Base-by-base conservation (phyloP, 2,329 filamentous ascomycete species). In the Colletotrichum horii region DNA sequence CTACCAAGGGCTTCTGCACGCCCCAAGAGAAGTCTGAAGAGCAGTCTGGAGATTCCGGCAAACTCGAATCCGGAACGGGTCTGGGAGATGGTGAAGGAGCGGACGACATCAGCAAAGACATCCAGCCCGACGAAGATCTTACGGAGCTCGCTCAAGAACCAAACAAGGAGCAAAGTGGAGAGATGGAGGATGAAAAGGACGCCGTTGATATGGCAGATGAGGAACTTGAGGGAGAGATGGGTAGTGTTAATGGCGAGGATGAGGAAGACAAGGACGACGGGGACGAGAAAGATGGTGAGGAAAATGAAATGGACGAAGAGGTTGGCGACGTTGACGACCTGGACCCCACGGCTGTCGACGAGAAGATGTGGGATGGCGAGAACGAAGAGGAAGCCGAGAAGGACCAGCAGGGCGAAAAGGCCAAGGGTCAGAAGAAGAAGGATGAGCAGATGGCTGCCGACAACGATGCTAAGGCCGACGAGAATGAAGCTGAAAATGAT, bases 331-430 rank as follows among this genome's bases (percentile, higher is more conserved):
- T 98, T 14, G 95, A 98, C 85, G 95, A 98, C 80, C 88, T 98
- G 56, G 96, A 98, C 79, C 94, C 95, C 15, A 94, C 93, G 19
- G 95, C 96, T 24, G 94, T 98, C 2, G 97, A 99, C 82, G 97
- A 99, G 86, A 99, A 98, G 88, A 96, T 98, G 91, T 99, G 97
- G 97, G 96, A 99, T 84, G 96, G 96, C 52, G 93, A 93, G 61
- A 93, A 94, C 69, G 93, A 95, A 58, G 60, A 96, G 65, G 93
- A 96, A 64, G 93, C 94, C 2, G 94, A 96, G 64, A 97, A 97
- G 79, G 94, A 98, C 60, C 94, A 95, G 80, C 89, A 95, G 81
- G 93, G 92, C 8, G 92, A 96, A 70, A 90, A 95, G 75, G 87
- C 94, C 24, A 93, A 95, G 80, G 93, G 93, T 0, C 89, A 94